Base-by-base conservation (phyloP, 2,329 filamentous ascomycete genomes). In the Botrytis squamosa region DNA sequence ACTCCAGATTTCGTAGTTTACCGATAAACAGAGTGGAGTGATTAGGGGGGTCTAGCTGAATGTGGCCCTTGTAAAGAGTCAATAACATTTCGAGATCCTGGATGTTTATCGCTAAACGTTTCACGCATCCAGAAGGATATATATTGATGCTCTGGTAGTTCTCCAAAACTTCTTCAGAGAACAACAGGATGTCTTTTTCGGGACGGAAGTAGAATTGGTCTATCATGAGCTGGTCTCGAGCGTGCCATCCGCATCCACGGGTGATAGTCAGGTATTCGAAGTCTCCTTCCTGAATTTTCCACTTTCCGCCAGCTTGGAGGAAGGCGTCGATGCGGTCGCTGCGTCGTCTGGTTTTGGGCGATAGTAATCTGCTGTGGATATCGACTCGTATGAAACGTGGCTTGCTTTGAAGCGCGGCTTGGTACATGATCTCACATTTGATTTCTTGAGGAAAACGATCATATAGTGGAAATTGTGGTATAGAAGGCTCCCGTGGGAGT, bases 41-140 rank as follows among this genome's bases (percentile, higher is more conserved):
- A 16, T 7, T 55, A 18, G 52, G n/a, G 5, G 25, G 25, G 0
- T 55, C 14, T 16, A 7, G 25, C 2, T 3, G 0, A 16, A 16
- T 1, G 5, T n/a, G 5, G n/a, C 52, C 25, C 6, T 5, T 55
- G 25, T n/a, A 55, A 16, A 55, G 25, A 16, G 7, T 3, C 52
- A 55, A 12, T 8, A 55, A 55, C 10, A 16, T 3, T n/a, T 3
- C 6, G 25, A 55, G 3, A 29, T 55, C 5, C n/a, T 25, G 12
- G 2, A n/a, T 0, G 7, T 6, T 55, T 3, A 55, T 55, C 14
- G n/a, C n/a, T 16, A 55, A 55, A 55, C 14, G 14, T n/a, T 55
- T 55, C 0, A 55, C 52, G 14, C 25, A 16, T 16, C 5, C 52
- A n/a, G 52, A 16, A n/a, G 52, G 52, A 18, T 55, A 55, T 29